Evolutionary conservation across 768 basidiomycete genomes (phyloP).

Genomic region (Zangia roseola): DNA sequence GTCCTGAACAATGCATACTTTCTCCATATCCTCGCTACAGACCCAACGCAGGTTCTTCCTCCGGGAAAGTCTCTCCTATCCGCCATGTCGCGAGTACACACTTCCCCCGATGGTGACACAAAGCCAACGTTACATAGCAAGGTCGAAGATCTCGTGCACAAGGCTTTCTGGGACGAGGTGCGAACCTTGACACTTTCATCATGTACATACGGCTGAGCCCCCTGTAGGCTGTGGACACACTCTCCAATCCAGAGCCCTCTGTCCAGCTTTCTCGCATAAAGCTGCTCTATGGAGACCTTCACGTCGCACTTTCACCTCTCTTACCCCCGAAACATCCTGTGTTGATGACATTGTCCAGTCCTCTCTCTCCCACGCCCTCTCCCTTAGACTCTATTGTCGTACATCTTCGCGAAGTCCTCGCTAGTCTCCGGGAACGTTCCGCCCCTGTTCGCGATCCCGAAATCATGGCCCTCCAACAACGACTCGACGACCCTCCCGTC

Average conservation of each 20-base stretch:
- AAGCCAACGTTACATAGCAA: conserved; percentile 43
- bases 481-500: conserved; percentile 33
- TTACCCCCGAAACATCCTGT: conserved; percentile 55
- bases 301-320: conserved; percentile 50
- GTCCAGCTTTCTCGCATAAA: conserved; percentile 60
- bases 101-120: conserved; percentile 13
- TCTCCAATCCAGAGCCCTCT: conserved; percentile 59
- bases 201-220: conserved; percentile 19
- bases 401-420: conserved; percentile 54
- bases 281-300: conserved; percentile 53
- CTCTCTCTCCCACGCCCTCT: conserved; percentile 64
- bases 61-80: conserved; percentile 72
- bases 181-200: conserved; percentile 19
- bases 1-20: conserved; percentile 60
- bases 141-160: conserved; percentile 49
- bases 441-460: conserved; percentile 62
- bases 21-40: conserved; percentile 64
- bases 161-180: conserved; percentile 77
- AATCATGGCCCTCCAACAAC: conserved; percentile 44
- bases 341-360: conserved; percentile 52
- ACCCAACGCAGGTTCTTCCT: conserved; percentile 60
- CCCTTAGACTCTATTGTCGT: conserved; percentile 58
- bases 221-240: conserved; percentile 49
- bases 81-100: conserved; percentile 42
- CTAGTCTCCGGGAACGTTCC: conserved; percentile 56